phyloP scores from a whole-genome alignment of 2,329 filamentous ascomycete species.

The Aureobasidium vineae region DNA sequence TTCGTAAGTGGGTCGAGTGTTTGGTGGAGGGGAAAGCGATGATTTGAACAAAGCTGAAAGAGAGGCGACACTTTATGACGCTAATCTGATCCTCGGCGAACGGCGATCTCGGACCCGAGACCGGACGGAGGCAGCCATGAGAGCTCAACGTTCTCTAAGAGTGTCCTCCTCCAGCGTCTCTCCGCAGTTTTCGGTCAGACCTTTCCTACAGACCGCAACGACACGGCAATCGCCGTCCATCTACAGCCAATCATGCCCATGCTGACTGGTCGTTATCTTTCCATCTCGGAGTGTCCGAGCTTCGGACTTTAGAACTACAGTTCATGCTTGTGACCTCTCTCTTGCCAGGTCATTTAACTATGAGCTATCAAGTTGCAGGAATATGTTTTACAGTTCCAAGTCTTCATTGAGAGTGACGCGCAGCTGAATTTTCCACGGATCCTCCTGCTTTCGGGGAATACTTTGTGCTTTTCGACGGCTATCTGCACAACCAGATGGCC shows the following conservation, averaged over 20 bases:
- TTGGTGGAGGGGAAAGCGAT: conserved; percentile 14
- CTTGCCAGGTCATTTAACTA: not conserved
- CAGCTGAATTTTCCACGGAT: not conserved
- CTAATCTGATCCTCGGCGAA: conserved; percentile 25
- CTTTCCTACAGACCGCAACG: conserved; percentile 1
- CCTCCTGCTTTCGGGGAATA: not conserved
- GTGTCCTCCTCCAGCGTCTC: not conserved
- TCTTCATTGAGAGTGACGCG: too few relatives aligned
- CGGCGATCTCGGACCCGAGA: conserved; percentile 23
- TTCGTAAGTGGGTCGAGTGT: not conserved
- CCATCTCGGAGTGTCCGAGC: conserved; percentile 1
- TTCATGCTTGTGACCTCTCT: not conserved
- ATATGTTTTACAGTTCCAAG: too few relatives aligned
- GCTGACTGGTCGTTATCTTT: conserved; percentile 18
- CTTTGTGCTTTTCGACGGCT: not conserved
- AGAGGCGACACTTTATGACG: conserved; percentile 26
- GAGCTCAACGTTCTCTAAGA: not conserved
- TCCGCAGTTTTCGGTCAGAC: not conserved
- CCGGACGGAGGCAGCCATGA: not conserved
- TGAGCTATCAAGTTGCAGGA: not conserved
- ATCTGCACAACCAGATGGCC: not conserved
- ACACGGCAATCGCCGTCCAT: conserved; percentile 1
- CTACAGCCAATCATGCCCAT: conserved; percentile 7
- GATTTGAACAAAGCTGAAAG: conserved; percentile 19
- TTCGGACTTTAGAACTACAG: not conserved